phyloP scores from a whole-genome alignment of 768 basidiomycete genomes.

The Wakefieldia striispora region DNA sequence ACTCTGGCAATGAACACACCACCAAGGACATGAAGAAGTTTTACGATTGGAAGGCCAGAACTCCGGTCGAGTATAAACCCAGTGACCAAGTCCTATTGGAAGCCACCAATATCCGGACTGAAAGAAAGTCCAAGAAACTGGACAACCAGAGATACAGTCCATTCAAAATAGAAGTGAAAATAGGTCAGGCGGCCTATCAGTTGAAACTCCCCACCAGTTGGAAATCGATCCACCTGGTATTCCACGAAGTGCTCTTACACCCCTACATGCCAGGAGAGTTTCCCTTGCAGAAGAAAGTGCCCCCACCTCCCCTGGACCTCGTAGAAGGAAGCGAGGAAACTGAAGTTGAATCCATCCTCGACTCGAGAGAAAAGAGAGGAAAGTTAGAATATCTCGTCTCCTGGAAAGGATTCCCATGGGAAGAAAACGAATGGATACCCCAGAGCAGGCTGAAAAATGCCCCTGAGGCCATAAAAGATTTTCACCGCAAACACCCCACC shows the following conservation, averaged over 20 bases:
- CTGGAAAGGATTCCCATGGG: too few relatives aligned
- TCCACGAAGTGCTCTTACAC: neutral
- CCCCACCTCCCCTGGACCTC: neutral
- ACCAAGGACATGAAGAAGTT: neutral
- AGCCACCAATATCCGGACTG: neutral
- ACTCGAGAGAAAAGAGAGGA: too few relatives aligned
- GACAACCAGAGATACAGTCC: neutral
- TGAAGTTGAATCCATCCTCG: too few relatives aligned
- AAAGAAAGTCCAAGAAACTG: too few relatives aligned
- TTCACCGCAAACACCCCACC: too few relatives aligned
- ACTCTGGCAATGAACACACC: neutral
- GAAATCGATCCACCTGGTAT: neutral
- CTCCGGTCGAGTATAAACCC: neutral
- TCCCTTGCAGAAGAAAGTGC: neutral
- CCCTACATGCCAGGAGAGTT: neutral
- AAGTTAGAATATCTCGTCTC: too few relatives aligned
- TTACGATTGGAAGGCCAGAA: neutral
- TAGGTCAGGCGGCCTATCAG: neutral
- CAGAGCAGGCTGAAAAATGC: too few relatives aligned
- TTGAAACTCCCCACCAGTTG: neutral
- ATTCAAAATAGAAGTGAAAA: neutral
- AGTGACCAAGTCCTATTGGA: neutral
- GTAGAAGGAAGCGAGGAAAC: too few relatives aligned
- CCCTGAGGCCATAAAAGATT: too few relatives aligned
- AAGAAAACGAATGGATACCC: too few relatives aligned